These are phyloP conservation scores for Spathaspora hagerdaliae DNA, from an alignment of 805 yeast genomes.

Conservation along the genomic window DNA sequence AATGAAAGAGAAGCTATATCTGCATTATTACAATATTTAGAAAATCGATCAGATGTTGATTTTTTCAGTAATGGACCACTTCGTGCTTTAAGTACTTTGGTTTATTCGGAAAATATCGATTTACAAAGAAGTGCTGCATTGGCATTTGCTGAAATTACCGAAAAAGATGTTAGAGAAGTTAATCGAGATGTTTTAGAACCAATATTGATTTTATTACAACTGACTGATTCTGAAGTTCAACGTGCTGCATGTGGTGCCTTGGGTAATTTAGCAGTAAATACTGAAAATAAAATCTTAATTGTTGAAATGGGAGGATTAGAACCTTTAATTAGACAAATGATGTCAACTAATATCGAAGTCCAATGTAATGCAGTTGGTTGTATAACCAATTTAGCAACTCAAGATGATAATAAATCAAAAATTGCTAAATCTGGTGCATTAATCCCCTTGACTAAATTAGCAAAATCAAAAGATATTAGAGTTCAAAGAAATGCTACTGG, in stretches of 20 bases:
- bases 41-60: conserved; percentile 82
- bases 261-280: conserved; percentile 97
- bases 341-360: conserved; percentile 93
- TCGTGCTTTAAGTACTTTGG: conserved; percentile 85
- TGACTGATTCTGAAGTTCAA: conserved; percentile 90
- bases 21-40: conserved; percentile 81
- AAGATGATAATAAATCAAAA: conserved; percentile 92
- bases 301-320: conserved; percentile 98
- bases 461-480: conserved; percentile 89
- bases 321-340: conserved; percentile 95
- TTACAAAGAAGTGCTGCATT: conserved; percentile 95
- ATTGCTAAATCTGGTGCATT: conserved; percentile 96
- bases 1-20: conserved; percentile 97
- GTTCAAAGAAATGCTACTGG: conserved; percentile 99
- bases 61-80: conserved; percentile 85
- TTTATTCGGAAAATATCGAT: conserved; percentile 91
- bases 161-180: conserved; percentile 89
- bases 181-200: conserved; percentile 92
- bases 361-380: conserved; percentile 99
- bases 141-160: conserved; percentile 98
- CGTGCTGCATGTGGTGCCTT: conserved; percentile 98
- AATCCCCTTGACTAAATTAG: conserved; percentile 89
- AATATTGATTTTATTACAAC: conserved; percentile 78
- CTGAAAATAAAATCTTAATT: conserved; percentile 86
- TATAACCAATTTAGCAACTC: conserved; percentile 95